Base-by-base conservation (phyloP, 2,329 filamentous ascomycete species). In the Epichloe bromicola region DNA sequence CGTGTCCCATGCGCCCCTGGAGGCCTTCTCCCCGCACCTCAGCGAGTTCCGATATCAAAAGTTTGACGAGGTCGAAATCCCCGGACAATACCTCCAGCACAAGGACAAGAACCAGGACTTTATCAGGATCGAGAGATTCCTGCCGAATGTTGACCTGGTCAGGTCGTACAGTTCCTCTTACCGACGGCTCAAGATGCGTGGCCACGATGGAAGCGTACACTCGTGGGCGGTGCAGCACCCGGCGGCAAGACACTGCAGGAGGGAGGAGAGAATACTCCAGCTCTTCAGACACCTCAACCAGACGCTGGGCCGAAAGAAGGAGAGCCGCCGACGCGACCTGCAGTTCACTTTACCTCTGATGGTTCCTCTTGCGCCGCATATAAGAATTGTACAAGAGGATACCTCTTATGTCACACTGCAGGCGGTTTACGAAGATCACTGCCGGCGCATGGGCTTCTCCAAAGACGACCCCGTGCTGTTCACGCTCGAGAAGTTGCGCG, bases 81-180 rank as follows among this genome's bases (percentile, higher is more conserved):
- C 94, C 3, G 93, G 93, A 0, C 93, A 99, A 65, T 99, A 99
- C 66, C 73, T 96, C 56, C 84, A 95, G 64, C 93, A 96, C 70
- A 94, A 93, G 67, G 94, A 99, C 62, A 98, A 97, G 78, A 98
- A 98, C 66, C 89, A 95, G 60, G 93, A 98, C 66, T 98, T 99
- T 64, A 85, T 98, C 57, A 85, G 90, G 44, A 97, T 98, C 57
- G 94, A 98, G 66, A 85, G 91, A 23, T 98, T 98, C 79, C 70
- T 98, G 60, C 90, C 94, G 10, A 87, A 93, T 57, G 89, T 99
- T 19, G 91, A 98, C 59, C 76, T 97, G 49, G 87, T 98, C 41
- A 84, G 93, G 51, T 88, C 85, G 10, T 88, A 95, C 59, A 89
- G 89, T 50, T 85, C 90, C 33, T 97, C 91, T 48, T 91, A 97